phyloP scores from a whole-genome alignment of 2,329 filamentous ascomycete species.

The Dothidotthia symphoricarpi region DNA sequence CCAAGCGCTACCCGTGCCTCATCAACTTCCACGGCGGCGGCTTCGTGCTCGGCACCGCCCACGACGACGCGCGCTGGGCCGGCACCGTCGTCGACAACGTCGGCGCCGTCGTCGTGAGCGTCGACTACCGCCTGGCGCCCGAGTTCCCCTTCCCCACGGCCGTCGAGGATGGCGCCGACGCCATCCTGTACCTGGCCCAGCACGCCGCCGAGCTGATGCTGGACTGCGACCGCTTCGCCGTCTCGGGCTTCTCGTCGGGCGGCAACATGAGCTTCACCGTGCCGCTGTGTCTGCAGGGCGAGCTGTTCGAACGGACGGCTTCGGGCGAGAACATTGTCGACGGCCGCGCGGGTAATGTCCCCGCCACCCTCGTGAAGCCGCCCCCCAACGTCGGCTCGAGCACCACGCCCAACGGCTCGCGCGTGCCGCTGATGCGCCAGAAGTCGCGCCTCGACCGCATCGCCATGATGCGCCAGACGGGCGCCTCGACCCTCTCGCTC shows the following conservation, averaged over 20 bases:
- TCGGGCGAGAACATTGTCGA: conserved; percentile 31
- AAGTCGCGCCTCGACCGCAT: conserved; percentile 36
- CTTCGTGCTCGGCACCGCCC: conserved; percentile 59
- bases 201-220: conserved; percentile 58
- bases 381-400: conserved; percentile 10
- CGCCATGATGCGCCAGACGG: conserved; percentile 36
- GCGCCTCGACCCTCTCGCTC: conserved; percentile 36
- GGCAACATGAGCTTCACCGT: conserved; percentile 64
- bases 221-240: conserved; percentile 56
- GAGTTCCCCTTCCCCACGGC: conserved; percentile 62
- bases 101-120: conserved; percentile 59
- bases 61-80: conserved; percentile 62
- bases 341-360: conserved; percentile 28
- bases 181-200: conserved; percentile 57
- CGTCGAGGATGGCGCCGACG: conserved; percentile 63
- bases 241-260: conserved; percentile 63
- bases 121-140: conserved; percentile 61
- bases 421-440: conserved; percentile 32
- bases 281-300: conserved; percentile 56
- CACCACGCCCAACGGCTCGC: conserved; percentile 34
- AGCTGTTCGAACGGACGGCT: conserved; percentile 38
- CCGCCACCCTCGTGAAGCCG: conserved; percentile 21
- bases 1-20: conserved; percentile 55
- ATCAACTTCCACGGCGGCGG: conserved; percentile 66
- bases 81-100: conserved; percentile 55